Evolutionary conservation across 1,284 basidiomycete genomes (phyloP).

Genomic region (Apiotrichum gracile): DNA sequence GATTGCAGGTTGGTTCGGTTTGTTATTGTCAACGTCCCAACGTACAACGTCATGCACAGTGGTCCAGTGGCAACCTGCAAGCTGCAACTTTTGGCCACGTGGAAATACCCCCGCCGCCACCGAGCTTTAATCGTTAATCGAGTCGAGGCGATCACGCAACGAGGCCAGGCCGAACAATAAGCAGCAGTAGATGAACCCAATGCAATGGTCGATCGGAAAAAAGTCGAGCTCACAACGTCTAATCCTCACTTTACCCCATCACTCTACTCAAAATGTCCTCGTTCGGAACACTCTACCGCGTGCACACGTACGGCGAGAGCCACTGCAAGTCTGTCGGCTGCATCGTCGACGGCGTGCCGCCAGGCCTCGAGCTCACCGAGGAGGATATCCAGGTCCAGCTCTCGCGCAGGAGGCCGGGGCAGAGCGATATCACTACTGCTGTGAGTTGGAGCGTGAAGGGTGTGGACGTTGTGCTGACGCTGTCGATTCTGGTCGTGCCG

Average conservation of each 20-base stretch:
- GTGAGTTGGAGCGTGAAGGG: conserved; percentile 51
- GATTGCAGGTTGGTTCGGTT: not conserved
- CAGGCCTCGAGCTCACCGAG: conserved; percentile 73
- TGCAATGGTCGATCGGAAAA: not conserved
- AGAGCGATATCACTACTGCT: conserved; percentile 94
- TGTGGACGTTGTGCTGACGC: not conserved
- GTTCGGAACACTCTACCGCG: conserved; percentile 82
- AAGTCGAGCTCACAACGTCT: not conserved
- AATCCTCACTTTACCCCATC: not conserved
- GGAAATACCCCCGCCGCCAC: no score
- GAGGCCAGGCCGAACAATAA: not conserved
- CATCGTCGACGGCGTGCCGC: conserved; percentile 95
- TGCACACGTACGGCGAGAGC: conserved; percentile 96
- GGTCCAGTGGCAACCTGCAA: no score
- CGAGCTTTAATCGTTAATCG: no score
- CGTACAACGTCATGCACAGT: no score
- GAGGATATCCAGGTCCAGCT: conserved; percentile 89
- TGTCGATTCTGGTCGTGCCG: no score
- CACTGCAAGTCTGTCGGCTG: conserved; percentile 96
- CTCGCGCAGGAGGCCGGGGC: conserved; percentile 85
- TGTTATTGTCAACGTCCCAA: not conserved
- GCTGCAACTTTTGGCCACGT: no score
- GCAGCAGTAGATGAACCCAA: not conserved
- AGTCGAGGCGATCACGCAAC: no score
- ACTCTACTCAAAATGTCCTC: conserved; percentile 65